Evolutionary conservation across 208 protist species (phyloP).

Genomic region (Acanthamoeba royreba): DNA sequence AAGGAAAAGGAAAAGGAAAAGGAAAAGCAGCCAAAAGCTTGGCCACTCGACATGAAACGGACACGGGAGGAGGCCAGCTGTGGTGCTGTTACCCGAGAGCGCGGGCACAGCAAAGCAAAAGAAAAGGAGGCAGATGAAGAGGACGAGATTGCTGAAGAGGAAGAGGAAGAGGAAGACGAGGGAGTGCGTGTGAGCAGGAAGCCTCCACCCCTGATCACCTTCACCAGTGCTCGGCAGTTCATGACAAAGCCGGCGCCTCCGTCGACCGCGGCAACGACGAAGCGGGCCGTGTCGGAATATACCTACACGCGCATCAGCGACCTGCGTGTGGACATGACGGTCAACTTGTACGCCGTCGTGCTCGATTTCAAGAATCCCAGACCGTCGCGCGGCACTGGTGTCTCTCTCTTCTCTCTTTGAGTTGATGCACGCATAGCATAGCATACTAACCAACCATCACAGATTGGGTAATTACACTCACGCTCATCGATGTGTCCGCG

Average conservation of each 20-base stretch:
- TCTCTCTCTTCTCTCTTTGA: neutral
- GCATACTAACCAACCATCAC: too few species aligned
- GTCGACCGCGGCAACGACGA: neutral
- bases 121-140: neutral
- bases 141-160: neutral
- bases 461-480: neutral
- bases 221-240: neutral
- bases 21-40: too few species aligned
- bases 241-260: neutral
- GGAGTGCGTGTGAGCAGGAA: neutral
- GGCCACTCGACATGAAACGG: neutral
- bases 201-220: neutral
- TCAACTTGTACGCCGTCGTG: neutral
- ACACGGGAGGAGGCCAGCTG: neutral
- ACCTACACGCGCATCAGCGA: constrained; percentile 21
- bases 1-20: too few species aligned
- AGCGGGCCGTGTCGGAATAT: neutral
- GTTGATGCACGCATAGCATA: neutral
- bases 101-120: neutral
- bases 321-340: neutral
- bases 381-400: neutral
- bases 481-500: neutral
- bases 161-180: neutral
- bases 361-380: neutral
- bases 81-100: neutral